These are phyloP conservation scores for Macrolepiota albuminosa DNA, from an alignment of 768 basidiomycete species.

Conservation along the genomic window DNA sequence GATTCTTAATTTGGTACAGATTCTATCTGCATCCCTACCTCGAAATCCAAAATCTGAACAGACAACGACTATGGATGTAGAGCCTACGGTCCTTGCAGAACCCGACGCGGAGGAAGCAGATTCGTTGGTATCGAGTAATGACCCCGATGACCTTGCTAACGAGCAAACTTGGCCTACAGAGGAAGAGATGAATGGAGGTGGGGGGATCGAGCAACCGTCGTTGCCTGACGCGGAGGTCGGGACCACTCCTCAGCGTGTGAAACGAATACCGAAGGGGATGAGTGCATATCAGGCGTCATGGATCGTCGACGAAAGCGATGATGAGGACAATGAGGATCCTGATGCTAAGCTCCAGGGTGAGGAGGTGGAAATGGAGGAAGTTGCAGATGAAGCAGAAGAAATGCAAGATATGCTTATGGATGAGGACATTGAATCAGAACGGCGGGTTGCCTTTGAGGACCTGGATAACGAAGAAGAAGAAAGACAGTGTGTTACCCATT, in stretches of 20 bases:
- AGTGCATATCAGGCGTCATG: slow-evolving; percentile 97
- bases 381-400: slow-evolving; percentile 59
- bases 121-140: slow-evolving; percentile 82
- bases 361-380: slow-evolving; percentile 31
- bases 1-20: slow-evolving; percentile 36
- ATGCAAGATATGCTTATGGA: slow-evolving; percentile 55
- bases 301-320: slow-evolving; percentile 83
- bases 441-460: slow-evolving; percentile 64
- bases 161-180: slow-evolving; percentile 99
- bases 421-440: slow-evolving; percentile 51
- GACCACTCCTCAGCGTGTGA: slow-evolving; percentile 78
- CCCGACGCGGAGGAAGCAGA: slow-evolving; percentile 66
- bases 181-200: slow-evolving; percentile 74
- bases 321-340: slow-evolving; percentile 47
- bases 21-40: slow-evolving; percentile 56
- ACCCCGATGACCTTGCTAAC: slow-evolving; percentile 84
- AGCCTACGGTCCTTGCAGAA: slow-evolving; percentile 60
- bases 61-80: slow-evolving; percentile 58
- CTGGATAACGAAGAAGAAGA: slow-evolving; percentile 83
- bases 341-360: slow-evolving; percentile 39
- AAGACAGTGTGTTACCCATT: slow-evolving; percentile 59
- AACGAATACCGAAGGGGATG: slow-evolving; percentile 88
- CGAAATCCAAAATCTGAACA: slow-evolving; percentile 31
- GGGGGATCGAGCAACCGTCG: slow-evolving; percentile 22
- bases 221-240: slow-evolving; percentile 65